Base-by-base conservation (phyloP, 805 yeast species). In the Cyberlindnera xylosilytica region DNA sequence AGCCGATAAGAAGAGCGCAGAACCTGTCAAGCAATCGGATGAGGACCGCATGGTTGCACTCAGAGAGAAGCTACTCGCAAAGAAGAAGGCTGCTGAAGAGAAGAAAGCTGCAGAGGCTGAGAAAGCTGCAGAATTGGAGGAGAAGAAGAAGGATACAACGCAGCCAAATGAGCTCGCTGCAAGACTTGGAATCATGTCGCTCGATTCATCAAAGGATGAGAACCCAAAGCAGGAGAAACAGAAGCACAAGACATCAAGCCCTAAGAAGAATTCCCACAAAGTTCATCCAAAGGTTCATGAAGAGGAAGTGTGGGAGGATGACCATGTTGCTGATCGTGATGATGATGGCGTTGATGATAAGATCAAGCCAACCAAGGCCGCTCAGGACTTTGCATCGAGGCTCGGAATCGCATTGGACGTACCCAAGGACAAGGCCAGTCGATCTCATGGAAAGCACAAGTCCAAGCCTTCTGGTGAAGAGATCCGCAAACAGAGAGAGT, bases 371-470 rank as follows among this genome's bases (percentile, higher is more conserved):
- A 51, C 57, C 1, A 38, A 46, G 15, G 59, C 50, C 9, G 61
- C 56, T 0, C 39, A 37, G 11, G 49, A 41, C 19, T 48, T 56
- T 26, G 60, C 59, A 9, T 40, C 57, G n/a, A 44, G 60, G 18
- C 36, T 56, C 16, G 58, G 60, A 1, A 34, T 54, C 18, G 38
- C 50, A 1, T 18, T 49, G 12, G 30, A 22, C 17, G 24, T 29
- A 16, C 19, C 20, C 40, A 22, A 7, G 34, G 31, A 27, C 26
- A 17, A 30, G 34, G 33, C n/a, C 34, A 20, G 39, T 38, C 1
- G 38, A 38, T 5, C 12, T 36, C 6, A 30, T n/a, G n/a, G n/a
- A n/a, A n/a, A n/a, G n/a, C n/a, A n/a, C n/a, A n/a, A n/a, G n/a
- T n/a, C n/a, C n/a, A n/a, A n/a, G n/a, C n/a, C n/a, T n/a, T n/a